Base-by-base conservation (phyloP, 2,329 filamentous ascomycete species). In the Chaetothyriales sp. region DNA sequence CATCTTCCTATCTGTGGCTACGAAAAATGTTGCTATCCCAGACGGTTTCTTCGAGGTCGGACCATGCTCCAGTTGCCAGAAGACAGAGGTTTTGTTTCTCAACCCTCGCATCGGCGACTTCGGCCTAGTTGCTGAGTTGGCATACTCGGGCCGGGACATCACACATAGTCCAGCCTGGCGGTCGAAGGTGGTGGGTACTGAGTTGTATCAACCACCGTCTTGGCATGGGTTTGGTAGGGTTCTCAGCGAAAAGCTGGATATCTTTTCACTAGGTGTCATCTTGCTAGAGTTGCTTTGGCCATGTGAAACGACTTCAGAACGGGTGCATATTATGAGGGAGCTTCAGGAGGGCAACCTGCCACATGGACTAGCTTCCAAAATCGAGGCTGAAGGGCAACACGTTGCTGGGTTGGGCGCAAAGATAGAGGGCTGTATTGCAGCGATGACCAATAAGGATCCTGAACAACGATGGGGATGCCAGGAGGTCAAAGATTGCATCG, bases 81-180 rank as follows among this genome's bases (percentile, higher is more conserved):
- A 53, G 4, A n/a, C 43, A 12, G 18, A 20, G 18, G 7, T 10
- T 45, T n/a, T 45, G 18, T 75, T 73, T 52, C 65, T 78, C 28
- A 74, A 73, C 42, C 77, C 81, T 9, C 73, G 78, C 3, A 83
- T 84, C 49, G 81, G 80, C 1, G 81, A 84, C 59, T 84, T 84
- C 59, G 81, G 81, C 1, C 72, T 83, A 3, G 79, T 80, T 3
- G 75, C 77, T 8, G 73, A 76, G 49, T 71, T 42, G 66, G 61
- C 54, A n/a, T 47, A 47, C 28, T 43, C 39, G 18, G 39, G 28
- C 8, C 20, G 10, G 10, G 47, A 52, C 15, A 46, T 39, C 15
- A 28, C 45, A 28, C 18, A 43, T 45, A 49, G 44, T 18, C 18
- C 25, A 3, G 20, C 19, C 18, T 32, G 22, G 5, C 46, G 28